These are phyloP conservation scores for Blastobotrys serpentis DNA, from an alignment of 1,139 yeast species.

Conservation along the genomic window DNA sequence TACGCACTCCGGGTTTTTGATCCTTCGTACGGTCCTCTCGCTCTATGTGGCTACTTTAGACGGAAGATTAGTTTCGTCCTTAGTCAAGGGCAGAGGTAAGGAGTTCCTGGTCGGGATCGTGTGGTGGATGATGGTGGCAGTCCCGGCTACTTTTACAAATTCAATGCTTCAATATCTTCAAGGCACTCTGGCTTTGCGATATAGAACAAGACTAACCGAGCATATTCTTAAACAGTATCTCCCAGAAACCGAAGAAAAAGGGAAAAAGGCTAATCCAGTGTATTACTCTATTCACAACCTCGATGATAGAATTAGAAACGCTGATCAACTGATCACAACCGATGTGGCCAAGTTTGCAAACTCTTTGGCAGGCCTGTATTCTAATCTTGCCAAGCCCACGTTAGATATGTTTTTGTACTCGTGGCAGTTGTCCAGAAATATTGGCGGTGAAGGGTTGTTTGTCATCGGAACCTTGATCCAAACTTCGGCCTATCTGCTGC, in stretches of 20 bases:
- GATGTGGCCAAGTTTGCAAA: constrained; percentile 75
- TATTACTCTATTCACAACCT: constrained; percentile 58
- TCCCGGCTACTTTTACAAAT: constrained; percentile 83
- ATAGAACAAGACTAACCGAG: constrained; percentile 65
- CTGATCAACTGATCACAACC: constrained; percentile 79
- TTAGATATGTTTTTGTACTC: constrained; percentile 82
- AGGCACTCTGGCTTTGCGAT: constrained; percentile 60
- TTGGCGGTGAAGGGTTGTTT: constrained; percentile 83
- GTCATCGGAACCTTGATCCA: constrained; percentile 80
- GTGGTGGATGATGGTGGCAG: constrained; percentile 81
- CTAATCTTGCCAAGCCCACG: constrained; percentile 84
- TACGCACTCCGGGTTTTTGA: constrained; percentile 60
- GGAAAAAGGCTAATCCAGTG: constrained; percentile 31
- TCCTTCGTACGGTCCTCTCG: constrained; percentile 70
- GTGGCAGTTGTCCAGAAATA: constrained; percentile 68
- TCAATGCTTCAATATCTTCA: constrained; percentile 72
- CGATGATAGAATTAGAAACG: constrained; percentile 63
- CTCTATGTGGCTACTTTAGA: constrained; percentile 84
- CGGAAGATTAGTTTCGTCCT: constrained; percentile 79
- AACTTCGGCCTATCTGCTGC: constrained; percentile 68
- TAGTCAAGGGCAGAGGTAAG: constrained; percentile 68
- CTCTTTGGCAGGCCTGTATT: constrained; percentile 72
- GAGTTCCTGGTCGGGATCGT: constrained; percentile 63
- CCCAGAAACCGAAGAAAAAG: constrained; percentile 41
- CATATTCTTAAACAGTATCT: constrained; percentile 65